Conservation (phyloP, 352 stramenopile genomes). For the Phytopythium litorale region DNA sequence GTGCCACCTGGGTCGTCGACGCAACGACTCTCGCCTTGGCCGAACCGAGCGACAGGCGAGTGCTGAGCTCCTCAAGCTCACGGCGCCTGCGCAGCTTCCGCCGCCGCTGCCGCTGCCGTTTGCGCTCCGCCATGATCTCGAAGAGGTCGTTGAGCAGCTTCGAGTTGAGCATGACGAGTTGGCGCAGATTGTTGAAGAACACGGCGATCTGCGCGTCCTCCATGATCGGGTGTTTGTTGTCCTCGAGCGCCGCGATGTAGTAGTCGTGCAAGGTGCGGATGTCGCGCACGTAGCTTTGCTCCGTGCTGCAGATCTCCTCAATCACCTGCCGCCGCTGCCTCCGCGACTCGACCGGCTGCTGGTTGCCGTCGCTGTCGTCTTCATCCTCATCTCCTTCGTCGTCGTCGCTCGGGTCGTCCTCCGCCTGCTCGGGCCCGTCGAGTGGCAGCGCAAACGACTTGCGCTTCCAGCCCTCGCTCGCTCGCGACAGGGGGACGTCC, state of each 20-base stretch:
- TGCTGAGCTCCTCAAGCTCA: not conserved
- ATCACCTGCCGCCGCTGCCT: constrained; percentile 50
- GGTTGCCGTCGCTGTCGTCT: constrained; percentile 19
- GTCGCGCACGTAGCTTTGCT: constrained; percentile 72
- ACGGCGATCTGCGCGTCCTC: constrained; percentile 82
- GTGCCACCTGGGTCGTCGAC: constrained; percentile 3
- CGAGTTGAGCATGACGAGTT: constrained; percentile 84
- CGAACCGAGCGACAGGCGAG: not conserved
- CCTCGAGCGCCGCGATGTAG: constrained; percentile 78
- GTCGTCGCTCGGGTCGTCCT: constrained; percentile 23
- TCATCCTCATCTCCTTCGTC: constrained; percentile 21
- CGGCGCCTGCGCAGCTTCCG: constrained; percentile 1
- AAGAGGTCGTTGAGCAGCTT: constrained; percentile 72
- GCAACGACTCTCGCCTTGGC: constrained; percentile 9
- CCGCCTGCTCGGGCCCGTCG: constrained; percentile 13
- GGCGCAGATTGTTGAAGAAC: constrained; percentile 82
- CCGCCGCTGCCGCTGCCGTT: not conserved
- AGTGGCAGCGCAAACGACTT: constrained; percentile 18
- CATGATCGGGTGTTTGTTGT: constrained; percentile 77
- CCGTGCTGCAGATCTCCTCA: constrained; percentile 77
- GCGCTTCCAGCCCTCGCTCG: constrained; percentile 12
- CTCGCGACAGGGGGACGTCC: constrained; percentile 5
- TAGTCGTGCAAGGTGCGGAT: constrained; percentile 74
- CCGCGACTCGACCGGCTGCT: constrained; percentile 16
- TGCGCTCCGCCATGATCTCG: constrained; percentile 43